Base-by-base conservation (phyloP, 164 flowering plant genomes). In the Vitis labrusca region DNA sequence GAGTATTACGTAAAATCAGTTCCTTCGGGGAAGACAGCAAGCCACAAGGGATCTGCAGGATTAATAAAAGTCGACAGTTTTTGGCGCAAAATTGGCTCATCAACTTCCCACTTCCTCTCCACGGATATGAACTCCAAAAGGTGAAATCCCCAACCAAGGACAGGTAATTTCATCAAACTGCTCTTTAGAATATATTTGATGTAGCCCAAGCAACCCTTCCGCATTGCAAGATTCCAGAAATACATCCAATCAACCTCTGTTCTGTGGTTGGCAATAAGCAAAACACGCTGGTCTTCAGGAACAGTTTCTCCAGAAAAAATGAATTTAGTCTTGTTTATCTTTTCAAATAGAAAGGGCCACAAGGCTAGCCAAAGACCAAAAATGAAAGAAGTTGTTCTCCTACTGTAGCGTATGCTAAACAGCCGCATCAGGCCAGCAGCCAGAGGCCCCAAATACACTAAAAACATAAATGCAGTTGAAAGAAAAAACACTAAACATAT, bases 231-330 rank as follows among this genome's bases (percentile, higher is more conserved):
- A 74, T 95, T 85, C 99, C 99, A 95, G 72, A 95, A 61, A 71
- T 95, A 95, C 99, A 93, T 95, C 99, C 99, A 93, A 63, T 95
- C 99, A 71, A 95, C 99, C 82, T 95, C 98, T 30, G 99, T 95
- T 76, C 94, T 84, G 70, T 95, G 99, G 73, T 95, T 95, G 32
- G 94, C 88, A 30, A 96, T 81, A 71, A 96, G 82, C 78, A 96
- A 74, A 51, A 86, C 91, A 50, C 98, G 91, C 73, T 96, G 94
- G 74, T 63, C 74, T 6, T 77, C 59, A 59, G 93, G 97, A 72
- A 90, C 86, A 64, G 64, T 71, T 9, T 90, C 97, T 32, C 98
- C 99, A 64, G 90, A 84, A 69, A 91, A 91, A 61, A 91, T 71
- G 7, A 95, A 92, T 73, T 81, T 91, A 8, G 98, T 93, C 64